Evolutionary conservation across 176 grass and related monocot species (phyloP).

Genomic region (Metroxylon sagu): DNA sequence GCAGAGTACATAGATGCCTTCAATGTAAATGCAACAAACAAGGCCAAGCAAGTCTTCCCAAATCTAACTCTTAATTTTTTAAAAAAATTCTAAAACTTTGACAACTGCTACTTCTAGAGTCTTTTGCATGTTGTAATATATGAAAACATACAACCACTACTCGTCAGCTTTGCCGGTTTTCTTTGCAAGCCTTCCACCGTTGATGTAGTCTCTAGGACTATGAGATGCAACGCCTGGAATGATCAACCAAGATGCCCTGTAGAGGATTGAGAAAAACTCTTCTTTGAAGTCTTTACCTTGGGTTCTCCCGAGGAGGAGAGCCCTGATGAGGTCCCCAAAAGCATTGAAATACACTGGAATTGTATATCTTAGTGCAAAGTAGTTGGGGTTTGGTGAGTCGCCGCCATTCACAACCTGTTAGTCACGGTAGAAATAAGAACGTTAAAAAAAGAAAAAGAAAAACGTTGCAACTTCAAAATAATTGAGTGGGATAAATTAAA

Average conservation of each 20-base stretch:
- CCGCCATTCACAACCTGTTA: constrained; percentile 20
- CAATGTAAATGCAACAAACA: too few relatives aligned
- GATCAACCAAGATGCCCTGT: constrained; percentile 27
- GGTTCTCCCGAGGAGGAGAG: constrained; percentile 21
- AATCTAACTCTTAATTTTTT: too few relatives aligned
- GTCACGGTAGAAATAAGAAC: neutral
- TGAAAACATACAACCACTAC: too few relatives aligned
- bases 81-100: too few relatives aligned
- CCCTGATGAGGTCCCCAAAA: constrained; percentile 50
- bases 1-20: too few relatives aligned
- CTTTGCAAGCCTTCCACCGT: constrained; percentile 38
- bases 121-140: too few relatives aligned
- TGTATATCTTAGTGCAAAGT: constrained; percentile 38
- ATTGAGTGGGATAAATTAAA: too few relatives aligned
- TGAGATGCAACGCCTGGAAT: constrained; percentile 56
- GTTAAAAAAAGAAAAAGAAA: too few relatives aligned
- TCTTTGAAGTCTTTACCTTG: constrained; percentile 53
- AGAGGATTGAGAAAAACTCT: constrained; percentile 36
- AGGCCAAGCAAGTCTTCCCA: too few relatives aligned
- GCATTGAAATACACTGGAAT: constrained; percentile 38
- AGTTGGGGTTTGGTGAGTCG: constrained; percentile 60
- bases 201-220: constrained; percentile 64
- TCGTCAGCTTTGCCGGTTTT: neutral
- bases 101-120: too few relatives aligned
- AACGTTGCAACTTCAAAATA: too few relatives aligned